Conservation (phyloP, 495 filamentous ascomycete species). For the Podospora pseudopauciseta region DNA sequence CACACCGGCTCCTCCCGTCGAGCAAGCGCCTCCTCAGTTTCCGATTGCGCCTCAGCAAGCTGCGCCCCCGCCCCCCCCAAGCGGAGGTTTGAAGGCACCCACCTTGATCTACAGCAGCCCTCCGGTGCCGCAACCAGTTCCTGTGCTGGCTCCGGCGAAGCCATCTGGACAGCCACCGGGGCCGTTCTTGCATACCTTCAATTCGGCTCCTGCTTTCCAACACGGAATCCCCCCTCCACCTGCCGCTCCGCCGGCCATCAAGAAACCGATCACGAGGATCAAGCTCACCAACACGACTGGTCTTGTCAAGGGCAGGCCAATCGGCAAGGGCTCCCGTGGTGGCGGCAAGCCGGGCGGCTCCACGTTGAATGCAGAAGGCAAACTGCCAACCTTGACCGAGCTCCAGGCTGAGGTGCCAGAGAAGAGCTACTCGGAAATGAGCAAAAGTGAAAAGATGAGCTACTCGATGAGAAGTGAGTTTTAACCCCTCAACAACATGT, state of each 20-base stretch:
- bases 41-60: constrained; percentile 22
- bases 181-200: constrained; percentile 33
- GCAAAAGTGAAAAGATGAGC: constrained; percentile 53
- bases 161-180: constrained; percentile 13
- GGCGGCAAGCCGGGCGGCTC: constrained; percentile 2
- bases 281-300: constrained; percentile 30
- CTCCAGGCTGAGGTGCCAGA: constrained; percentile 17
- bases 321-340: constrained; percentile 18
- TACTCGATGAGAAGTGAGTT: constrained; percentile 49
- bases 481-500: background rate
- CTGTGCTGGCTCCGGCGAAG: constrained; percentile 16
- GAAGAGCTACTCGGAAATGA: constrained; percentile 49
- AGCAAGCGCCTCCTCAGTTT: constrained; percentile 5
- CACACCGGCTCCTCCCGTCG: background rate
- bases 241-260: constrained; percentile 26
- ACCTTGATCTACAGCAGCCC: constrained; percentile 23
- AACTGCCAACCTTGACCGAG: constrained; percentile 3
- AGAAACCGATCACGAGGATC: constrained; percentile 34
- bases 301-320: constrained; percentile 16
- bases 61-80: constrained; percentile 18
- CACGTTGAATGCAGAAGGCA: constrained; percentile 10
- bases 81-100: constrained; percentile 22
- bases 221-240: constrained; percentile 21
- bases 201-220: constrained; percentile 22
- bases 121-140: constrained; percentile 1